Evolutionary conservation across 2,329 filamentous ascomycete genomes (phyloP).

Genomic region (Neurospora crassa): DNA sequence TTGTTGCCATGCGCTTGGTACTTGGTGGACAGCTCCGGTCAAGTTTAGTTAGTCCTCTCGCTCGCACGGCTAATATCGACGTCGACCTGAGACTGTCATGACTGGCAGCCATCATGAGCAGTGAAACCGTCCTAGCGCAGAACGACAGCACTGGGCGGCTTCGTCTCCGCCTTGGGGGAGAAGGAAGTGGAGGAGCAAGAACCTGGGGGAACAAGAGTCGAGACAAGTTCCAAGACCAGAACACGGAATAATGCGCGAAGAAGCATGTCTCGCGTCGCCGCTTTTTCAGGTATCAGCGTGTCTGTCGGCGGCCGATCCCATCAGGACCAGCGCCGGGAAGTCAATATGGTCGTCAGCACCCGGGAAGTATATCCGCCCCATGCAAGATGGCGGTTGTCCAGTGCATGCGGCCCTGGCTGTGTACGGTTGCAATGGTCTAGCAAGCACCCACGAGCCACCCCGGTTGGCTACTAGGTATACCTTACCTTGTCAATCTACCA

Average conservation of each 20-base stretch:
- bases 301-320: background rate
- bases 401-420: background rate
- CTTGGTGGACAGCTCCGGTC: background rate
- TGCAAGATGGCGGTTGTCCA: background rate
- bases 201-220: background rate
- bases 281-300: background rate
- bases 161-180: background rate
- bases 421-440: background rate
- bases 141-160: background rate
- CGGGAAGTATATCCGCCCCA: background rate
- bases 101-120: background rate
- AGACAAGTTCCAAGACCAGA: background rate
- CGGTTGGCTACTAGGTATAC: background rate
- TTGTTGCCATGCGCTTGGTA: background rate
- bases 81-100: background rate
- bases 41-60: background rate
- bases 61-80: background rate
- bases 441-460: background rate
- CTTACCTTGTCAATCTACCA: background rate
- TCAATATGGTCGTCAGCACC: background rate
- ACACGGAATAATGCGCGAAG: constrained; percentile 1
- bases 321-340: constrained; percentile 3
- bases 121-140: background rate
- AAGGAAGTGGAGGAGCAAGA: background rate
- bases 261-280: constrained; percentile 4